Conservation (phyloP, 208 protist species). For the Cochliopodium minus region DNA sequence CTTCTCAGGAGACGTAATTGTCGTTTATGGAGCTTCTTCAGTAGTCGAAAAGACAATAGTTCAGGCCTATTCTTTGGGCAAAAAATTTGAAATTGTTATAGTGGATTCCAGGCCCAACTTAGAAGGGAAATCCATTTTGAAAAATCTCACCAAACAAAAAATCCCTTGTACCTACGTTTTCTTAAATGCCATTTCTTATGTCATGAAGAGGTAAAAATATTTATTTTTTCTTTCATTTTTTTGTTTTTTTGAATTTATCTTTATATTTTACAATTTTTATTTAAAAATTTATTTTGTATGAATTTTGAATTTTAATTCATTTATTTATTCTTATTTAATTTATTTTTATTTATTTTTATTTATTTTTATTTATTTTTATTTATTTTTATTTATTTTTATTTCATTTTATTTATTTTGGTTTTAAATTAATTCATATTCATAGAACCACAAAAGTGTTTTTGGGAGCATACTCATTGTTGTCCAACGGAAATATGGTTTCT, state of each 20-base stretch:
- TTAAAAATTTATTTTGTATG: too few relatives aligned
- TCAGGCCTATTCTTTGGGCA: slow-evolving; percentile 28
- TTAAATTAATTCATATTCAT: neutral
- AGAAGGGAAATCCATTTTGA: slow-evolving; percentile 55
- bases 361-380: neutral
- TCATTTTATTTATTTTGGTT: neutral
- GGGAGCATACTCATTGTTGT: slow-evolving; percentile 67
- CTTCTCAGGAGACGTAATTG: slow-evolving; percentile 53
- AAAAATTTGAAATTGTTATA: slow-evolving; percentile 65
- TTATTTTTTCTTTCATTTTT: slow-evolving; percentile 8
- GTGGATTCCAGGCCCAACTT: slow-evolving; percentile 75
- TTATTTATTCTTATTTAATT: neutral
- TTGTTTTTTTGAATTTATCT: too few relatives aligned
- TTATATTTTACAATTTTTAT: too few relatives aligned
- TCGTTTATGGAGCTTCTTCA: slow-evolving; percentile 39
- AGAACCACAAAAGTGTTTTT: slow-evolving; percentile 67
- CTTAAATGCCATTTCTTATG: slow-evolving; percentile 68
- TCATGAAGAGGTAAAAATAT: slow-evolving; percentile 71
- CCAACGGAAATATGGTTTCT: slow-evolving; percentile 74
- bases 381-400: slow-evolving; percentile 11
- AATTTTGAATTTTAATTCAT: too few relatives aligned
- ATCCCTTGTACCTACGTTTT: slow-evolving; percentile 74
- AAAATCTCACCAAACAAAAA: slow-evolving; percentile 43
- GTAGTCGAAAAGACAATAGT: slow-evolving; percentile 38
- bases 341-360: neutral